phyloP scores from a whole-genome alignment of 2,329 filamentous ascomycete genomes.

The Magnaporthiopsis poae region DNA sequence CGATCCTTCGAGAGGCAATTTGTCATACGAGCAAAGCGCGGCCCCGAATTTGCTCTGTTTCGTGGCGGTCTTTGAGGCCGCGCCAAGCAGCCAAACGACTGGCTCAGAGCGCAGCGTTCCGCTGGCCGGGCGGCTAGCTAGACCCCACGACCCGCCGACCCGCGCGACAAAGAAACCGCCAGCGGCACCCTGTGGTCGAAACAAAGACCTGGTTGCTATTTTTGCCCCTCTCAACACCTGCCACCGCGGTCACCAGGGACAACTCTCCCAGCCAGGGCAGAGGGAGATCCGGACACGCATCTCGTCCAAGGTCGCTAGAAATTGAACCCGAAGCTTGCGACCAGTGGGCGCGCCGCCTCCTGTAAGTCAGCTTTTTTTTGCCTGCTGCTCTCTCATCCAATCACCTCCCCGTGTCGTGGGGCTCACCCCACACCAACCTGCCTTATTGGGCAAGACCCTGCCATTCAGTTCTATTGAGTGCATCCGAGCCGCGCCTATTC shows the following conservation, averaged over 20 bases:
- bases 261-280: neutral
- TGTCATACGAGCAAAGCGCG: neutral
- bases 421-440: neutral
- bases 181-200: conserved; percentile 2
- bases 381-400: neutral
- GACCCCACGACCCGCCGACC: conserved; percentile 1
- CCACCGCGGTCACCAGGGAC: neutral
- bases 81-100: conserved; percentile 6
- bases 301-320: neutral
- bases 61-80: neutral
- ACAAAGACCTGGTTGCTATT: conserved; percentile 1
- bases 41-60: neutral
- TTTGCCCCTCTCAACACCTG: neutral
- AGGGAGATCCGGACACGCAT: neutral
- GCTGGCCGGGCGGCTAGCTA: conserved; percentile 5
- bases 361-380: neutral
- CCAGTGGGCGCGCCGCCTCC: neutral
- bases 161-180: conserved; percentile 3
- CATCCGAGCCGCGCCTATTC: neutral
- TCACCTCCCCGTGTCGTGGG: neutral
- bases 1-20: neutral
- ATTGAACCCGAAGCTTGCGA: neutral
- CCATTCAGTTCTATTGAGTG: neutral
- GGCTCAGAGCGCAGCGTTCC: neutral
- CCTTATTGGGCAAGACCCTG: neutral